Evolutionary conservation across 1,284 basidiomycete species (phyloP).

Genomic region (Quambalaria eucalypti): DNA sequence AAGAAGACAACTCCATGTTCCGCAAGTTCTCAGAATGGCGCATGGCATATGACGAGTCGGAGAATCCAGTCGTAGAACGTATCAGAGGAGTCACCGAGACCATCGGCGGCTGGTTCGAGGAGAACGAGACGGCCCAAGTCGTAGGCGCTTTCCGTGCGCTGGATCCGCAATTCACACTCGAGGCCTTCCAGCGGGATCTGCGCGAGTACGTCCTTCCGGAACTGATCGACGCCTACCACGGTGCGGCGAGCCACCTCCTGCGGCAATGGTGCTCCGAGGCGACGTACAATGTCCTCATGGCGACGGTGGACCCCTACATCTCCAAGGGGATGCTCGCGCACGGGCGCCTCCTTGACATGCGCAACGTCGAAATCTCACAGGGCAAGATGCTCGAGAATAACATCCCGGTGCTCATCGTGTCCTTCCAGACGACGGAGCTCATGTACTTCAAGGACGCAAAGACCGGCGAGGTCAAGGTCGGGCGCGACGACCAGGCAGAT

Average conservation of each 20-base stretch:
- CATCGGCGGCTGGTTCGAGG: slow-evolving; percentile 82
- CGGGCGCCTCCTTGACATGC: slow-evolving; percentile 38
- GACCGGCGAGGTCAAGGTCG: slow-evolving; percentile 73
- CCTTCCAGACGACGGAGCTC: slow-evolving; percentile 88
- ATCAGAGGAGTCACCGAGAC: slow-evolving; percentile 75
- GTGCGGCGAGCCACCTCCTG: slow-evolving; percentile 74
- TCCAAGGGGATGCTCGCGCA: slow-evolving; percentile 63
- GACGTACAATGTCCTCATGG: slow-evolving; percentile 84
- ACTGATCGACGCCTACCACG: slow-evolving; percentile 88
- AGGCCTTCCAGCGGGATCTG: slow-evolving; percentile 78
- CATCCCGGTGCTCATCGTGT: slow-evolving; percentile 83
- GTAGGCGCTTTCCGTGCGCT: slow-evolving; percentile 73
- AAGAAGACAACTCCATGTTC: slow-evolving; percentile 31
- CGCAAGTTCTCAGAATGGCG: slow-evolving; percentile 20
- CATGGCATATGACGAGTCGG: slow-evolving; percentile 71
- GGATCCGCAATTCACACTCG: slow-evolving; percentile 78
- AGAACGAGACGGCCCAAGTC: slow-evolving; percentile 94
- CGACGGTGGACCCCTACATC: slow-evolving; percentile 89
- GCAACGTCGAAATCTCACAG: slow-evolving; percentile 38
- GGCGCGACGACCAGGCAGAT: slow-evolving; percentile 79
- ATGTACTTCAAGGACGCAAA: slow-evolving; percentile 82
- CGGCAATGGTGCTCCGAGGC: slow-evolving; percentile 92
- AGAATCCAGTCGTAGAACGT: slow-evolving; percentile 75
- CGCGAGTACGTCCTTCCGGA: slow-evolving; percentile 97
- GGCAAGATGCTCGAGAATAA: slow-evolving; percentile 56